Evolutionary conservation across 2,329 filamentous ascomycete species (phyloP), one percentile per base, ranked within the genome.

Genomic region (Rhinocladiella mackenziei): DNA sequence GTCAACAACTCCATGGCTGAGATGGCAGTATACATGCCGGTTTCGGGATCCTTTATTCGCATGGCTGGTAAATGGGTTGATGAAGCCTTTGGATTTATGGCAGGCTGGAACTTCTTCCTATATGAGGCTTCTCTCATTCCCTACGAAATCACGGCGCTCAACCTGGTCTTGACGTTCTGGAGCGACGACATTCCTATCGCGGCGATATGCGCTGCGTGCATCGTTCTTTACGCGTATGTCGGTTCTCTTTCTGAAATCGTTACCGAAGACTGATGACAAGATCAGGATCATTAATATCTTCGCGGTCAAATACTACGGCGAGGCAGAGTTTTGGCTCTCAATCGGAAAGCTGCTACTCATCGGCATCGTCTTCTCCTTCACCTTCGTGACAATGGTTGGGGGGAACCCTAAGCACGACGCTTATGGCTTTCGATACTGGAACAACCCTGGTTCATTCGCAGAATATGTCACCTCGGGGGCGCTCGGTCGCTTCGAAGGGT

Each of bases 381-480:
- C 86, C 2, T 86, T 92, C 56, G 71, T 92, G 48, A 80, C 82
- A 45, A 89, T 89, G 81, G 69, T 91, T 0, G 86, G 86, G 5
- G 86, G 83, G 2, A 89, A 89, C 56, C 86, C 86, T 0, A 61
- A 77, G 1, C 70, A 77, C 38, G 81, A 87, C 54, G 69, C 73
- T 0, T 84, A 85, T 50, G 84, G 84, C 1, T 89, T 89, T 59
- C 74, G 80, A 11, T 77, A 80, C 57, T 84, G 80, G 68, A 62
- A 57, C 4, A 51, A 68, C 19, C 83, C 84, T 0, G 62, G 84
- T 1, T 71, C 83, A 0, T 87, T 89, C 58, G 75, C 76, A 4
- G 73, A 80, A 48, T 72, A 83, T 30, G 78, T 82, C 54, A 74
- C 71, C 8, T 69, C 69, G 0, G 85, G 84, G 0, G 57, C 68